Evolutionary conservation across 2,329 filamentous ascomycete genomes (phyloP).

Genomic region (Hypoxylon sp.): DNA sequence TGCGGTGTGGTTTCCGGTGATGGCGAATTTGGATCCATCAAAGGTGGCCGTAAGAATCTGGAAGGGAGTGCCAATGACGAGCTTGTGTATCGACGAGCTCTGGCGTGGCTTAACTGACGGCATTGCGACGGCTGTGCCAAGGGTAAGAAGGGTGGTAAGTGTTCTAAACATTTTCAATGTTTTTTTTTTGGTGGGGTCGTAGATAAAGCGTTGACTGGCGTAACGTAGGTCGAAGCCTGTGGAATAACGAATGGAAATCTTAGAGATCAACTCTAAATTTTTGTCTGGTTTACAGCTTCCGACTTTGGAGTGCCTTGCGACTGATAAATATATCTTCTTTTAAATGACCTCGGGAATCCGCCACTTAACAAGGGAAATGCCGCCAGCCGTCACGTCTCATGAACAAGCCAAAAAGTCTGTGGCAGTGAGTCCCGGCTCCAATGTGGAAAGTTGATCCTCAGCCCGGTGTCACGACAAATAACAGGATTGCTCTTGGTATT

Average conservation of each 20-base stretch:
- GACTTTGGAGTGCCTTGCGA: not conserved
- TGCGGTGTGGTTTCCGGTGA: slow-evolving; percentile 52
- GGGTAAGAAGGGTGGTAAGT: slow-evolving; percentile 43
- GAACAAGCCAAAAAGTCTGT: slow-evolving; percentile 12
- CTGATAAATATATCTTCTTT: not conserved
- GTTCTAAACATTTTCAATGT: slow-evolving; percentile 29
- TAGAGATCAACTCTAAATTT: not conserved
- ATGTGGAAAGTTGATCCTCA: not conserved
- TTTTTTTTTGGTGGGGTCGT: slow-evolving; percentile 5
- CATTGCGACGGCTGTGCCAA: slow-evolving; percentile 44
- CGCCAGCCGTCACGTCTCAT: slow-evolving; percentile 3
- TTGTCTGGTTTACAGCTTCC: not conserved
- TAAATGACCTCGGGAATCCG: not conserved
- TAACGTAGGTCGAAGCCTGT: too few species aligned
- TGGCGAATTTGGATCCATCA: slow-evolving; percentile 55
- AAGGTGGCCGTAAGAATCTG: slow-evolving; percentile 58
- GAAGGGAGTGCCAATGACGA: slow-evolving; percentile 57
- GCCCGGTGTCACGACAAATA: slow-evolving; percentile 5
- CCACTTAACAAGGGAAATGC: not conserved
- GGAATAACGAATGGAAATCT: not conserved
- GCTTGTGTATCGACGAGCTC: slow-evolving; percentile 42
- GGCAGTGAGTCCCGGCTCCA: slow-evolving; percentile 8
- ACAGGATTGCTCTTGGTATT: slow-evolving; percentile 21
- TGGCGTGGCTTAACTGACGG: slow-evolving; percentile 34
- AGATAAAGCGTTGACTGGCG: not conserved